Base-by-base conservation (phyloP, 2,329 filamentous ascomycete species). In the Pyrenophora teres region DNA sequence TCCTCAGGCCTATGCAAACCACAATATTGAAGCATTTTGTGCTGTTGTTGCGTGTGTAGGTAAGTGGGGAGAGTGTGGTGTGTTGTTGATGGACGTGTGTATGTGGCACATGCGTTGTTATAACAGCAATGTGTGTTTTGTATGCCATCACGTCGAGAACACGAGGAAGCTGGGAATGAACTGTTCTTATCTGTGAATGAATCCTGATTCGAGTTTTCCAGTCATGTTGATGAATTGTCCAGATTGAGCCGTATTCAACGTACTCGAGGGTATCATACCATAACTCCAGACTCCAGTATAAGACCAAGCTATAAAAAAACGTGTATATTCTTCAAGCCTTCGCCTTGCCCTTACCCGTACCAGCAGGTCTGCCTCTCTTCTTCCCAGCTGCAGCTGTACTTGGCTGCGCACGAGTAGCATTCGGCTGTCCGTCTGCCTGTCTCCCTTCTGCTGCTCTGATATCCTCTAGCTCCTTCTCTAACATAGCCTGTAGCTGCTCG, bases 401-500 rank as follows among this genome's bases (percentile, higher is more conserved):
- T 35, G 42, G 46, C 12, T 50, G 46, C 39, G 46, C 48, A 27
- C 48, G 41, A 42, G 48, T 9, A 30, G 27, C 40, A 40, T 32
- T 42, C 25, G 39, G 37, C 15, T 53, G 52, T 8, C 59, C 52
- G 21, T 54, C 52, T 35, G 53, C 57, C 4, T 38, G 40, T n/a
- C 67, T 52, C n/a, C 67, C 69, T 27, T 70, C 67, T 0, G 61
- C 63, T 13, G 65, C 65, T 35, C 61, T 66, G 47, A 74, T 64
- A 5, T 62, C 76, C 48, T 92, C 87, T 23, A 92, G 78, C 63
- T 86, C 86, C 43, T 83, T 80, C 70, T 83, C 83, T 68, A 99
- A 81, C 30, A 97, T 85, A 13, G 81, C 81, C 62, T 92, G 86
- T 16, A 99, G 76, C 15, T 92, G 91, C 50, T 92, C 89, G 64